Conservation (phyloP, 148 eudicot species). For the Vaccinium vitisidaea region DNA sequence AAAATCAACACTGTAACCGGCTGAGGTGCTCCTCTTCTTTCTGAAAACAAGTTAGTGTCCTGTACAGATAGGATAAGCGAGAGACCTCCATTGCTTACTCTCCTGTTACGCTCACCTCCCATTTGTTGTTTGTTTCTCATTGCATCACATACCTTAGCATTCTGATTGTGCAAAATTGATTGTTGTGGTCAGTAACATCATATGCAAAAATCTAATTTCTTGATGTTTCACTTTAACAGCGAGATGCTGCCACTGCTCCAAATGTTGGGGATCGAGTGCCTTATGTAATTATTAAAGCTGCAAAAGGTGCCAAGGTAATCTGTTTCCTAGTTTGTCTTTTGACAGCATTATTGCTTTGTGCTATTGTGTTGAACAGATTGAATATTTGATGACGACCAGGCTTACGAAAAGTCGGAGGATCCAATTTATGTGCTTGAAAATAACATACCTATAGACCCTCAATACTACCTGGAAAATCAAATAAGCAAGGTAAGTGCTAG, state of each 20-base stretch:
- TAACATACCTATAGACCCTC: constrained; percentile 93
- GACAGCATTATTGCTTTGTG: background rate
- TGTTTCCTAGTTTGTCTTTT: background rate
- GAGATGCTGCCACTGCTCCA: constrained; percentile 99
- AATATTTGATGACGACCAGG: constrained; percentile 52
- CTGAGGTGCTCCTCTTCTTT: background rate
- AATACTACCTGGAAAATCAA: constrained; percentile 97
- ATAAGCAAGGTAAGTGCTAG: constrained; percentile 70
- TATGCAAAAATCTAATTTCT: background rate
- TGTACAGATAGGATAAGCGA: background rate
- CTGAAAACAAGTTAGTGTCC: background rate
- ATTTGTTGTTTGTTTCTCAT: background rate
- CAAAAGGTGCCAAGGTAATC: constrained; percentile 97
- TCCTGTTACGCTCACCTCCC: background rate
- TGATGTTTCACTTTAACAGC: constrained; percentile 39
- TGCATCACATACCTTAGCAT: background rate
- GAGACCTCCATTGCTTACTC: background rate
- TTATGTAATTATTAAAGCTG: constrained; percentile 90
- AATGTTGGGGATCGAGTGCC: constrained; percentile 98
- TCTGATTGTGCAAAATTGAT: constrained; percentile 12
- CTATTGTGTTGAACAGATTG: constrained; percentile 8
- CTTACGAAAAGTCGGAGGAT: constrained; percentile 97
- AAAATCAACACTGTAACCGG: background rate
- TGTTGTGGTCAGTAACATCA: background rate
- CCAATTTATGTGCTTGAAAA: constrained; percentile 95